Conservation (phyloP, 768 basidiomycete genomes). For the Kwoniella shandongensis region DNA sequence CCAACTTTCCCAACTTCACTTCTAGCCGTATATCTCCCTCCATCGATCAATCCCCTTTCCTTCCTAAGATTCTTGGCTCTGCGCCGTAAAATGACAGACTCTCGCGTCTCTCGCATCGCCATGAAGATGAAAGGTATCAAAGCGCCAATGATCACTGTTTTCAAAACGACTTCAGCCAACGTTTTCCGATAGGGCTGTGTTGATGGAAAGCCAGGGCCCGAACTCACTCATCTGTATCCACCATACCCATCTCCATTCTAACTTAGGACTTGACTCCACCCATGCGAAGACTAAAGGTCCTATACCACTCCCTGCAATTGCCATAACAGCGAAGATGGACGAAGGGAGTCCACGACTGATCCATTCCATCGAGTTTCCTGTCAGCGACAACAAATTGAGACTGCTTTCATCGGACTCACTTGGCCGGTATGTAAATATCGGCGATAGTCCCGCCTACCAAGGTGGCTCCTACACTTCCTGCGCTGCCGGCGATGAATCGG, state of each 20-base stretch:
- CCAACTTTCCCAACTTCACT: slow-evolving; percentile 42
- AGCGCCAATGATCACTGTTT: slow-evolving; percentile 57
- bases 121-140: slow-evolving; percentile 61
- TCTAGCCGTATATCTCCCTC: slow-evolving; percentile 43
- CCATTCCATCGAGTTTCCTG: not conserved
- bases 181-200: not conserved
- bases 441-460: slow-evolving; percentile 55
- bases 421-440: slow-evolving; percentile 49
- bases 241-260: slow-evolving; percentile 81
- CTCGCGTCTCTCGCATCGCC: slow-evolving; percentile 70
- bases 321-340: slow-evolving; percentile 67
- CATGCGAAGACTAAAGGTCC: slow-evolving; percentile 65
- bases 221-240: slow-evolving; percentile 66
- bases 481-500: slow-evolving; percentile 51
- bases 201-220: not conserved
- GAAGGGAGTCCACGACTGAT: slow-evolving; percentile 77
- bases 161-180: not conserved
- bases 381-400: too few relatives aligned
- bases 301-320: slow-evolving; percentile 64
- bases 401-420: slow-evolving; percentile 5
- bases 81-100: slow-evolving; percentile 66
- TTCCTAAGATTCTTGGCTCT: slow-evolving; percentile 66
- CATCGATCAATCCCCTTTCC: slow-evolving; percentile 61
- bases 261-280: slow-evolving; percentile 61
- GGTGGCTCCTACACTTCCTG: slow-evolving; percentile 52